Base-by-base conservation (phyloP, 1,284 basidiomycete genomes). In the Rhodotorula sp. region DNA sequence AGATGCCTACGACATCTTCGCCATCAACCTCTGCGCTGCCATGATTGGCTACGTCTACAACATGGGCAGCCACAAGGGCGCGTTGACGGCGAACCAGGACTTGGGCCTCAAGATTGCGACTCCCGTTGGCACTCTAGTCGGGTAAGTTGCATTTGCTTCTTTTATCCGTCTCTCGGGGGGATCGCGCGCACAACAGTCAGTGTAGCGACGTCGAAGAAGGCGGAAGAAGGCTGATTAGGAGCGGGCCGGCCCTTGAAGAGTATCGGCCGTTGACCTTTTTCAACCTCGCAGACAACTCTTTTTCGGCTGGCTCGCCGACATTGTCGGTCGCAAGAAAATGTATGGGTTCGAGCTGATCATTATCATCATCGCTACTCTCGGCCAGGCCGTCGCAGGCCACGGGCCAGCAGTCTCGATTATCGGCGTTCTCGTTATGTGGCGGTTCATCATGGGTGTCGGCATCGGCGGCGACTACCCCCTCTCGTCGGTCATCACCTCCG, bases 381-480 rank as follows among this genome's bases (percentile, higher is more conserved):
- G 79, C 20, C 80, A 90, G 85, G 81, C 82, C 44, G 80, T 84
- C 61, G 79, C 82, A 31, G 88, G 87, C 37, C 81, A 63, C 26
- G 65, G 28, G 11, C 61, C 61, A 4, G 61, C 52, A 3, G 24
- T 56, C 71, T 82, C 82, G 69, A 85, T 92, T 76, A 85, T 92
- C 75, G 89, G 87, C 75, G 86, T 87, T 44, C 81, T 92, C 51
- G 83, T 91, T 67, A 84, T 88, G 69, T 82, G 91, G 80, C 88
- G 90, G 76, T 79, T 88, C 65, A 77, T 91, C 26, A 85, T 90
- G 57, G 89, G 88, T 18, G 30, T 71, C 51, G 79, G 78, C 30
- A 88, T 92, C 9, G 90, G 90, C 40, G 91, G 90, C 53, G 90
- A 92, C 80, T 91, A 91, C 78, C 90, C 90, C 20, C 88, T 91